Evolutionary conservation across 2,329 filamentous ascomycete species (phyloP).

Genomic region (Xylariales sp.): DNA sequence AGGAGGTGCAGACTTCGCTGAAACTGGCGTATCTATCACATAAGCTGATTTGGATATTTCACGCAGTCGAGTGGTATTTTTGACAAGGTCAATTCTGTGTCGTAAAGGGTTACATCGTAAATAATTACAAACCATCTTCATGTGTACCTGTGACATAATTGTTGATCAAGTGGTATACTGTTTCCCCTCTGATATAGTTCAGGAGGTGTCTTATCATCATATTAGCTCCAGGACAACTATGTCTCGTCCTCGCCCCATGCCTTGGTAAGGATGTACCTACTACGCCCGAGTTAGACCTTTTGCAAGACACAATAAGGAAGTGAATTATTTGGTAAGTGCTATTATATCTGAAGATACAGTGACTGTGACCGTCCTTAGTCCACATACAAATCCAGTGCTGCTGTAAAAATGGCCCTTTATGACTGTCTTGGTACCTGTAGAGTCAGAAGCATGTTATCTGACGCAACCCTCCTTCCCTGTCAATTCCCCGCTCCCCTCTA

Average conservation of each 20-base stretch:
- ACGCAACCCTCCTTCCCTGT: slow-evolving; percentile 3
- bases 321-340: too few relatives aligned
- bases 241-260: too few relatives aligned
- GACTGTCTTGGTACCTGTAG: too few relatives aligned
- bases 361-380: too few relatives aligned
- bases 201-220: background rate
- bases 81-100: background rate
- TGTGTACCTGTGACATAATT: background rate
- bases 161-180: background rate
- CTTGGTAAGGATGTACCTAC: too few relatives aligned
- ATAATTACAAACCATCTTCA: background rate
- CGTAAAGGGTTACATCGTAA: background rate
- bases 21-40: background rate
- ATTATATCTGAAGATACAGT: too few relatives aligned
- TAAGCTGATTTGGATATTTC: background rate
- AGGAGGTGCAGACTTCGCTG: background rate
- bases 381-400: too few relatives aligned
- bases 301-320: too few relatives aligned
- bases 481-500: slow-evolving; percentile 2
- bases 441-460: background rate
- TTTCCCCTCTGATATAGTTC: background rate
- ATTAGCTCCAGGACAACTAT: background rate
- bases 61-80: background rate
- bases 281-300: too few relatives aligned
- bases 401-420: too few relatives aligned